A percentile compares a stretch with the other conserved stretches of the same genome.
These are phyloP conservation scores for Talaromyces rugulosus DNA, from an alignment of 2,329 filamentous ascomycete genomes.

Conservation along the genomic window DNA sequence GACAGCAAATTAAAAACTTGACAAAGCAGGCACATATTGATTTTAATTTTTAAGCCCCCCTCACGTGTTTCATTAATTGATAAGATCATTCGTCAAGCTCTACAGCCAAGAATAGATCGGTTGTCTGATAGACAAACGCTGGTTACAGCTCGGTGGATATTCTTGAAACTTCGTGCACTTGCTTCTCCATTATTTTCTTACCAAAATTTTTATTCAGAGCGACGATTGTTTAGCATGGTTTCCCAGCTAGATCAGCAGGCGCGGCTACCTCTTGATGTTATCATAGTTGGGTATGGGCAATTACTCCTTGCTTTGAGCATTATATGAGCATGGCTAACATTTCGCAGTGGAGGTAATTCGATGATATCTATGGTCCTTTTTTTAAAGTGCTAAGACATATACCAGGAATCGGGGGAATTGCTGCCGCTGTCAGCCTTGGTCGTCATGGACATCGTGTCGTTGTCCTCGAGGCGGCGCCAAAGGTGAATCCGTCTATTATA, in stretches of 20 bases:
- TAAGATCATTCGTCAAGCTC: no score
- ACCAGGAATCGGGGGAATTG: constrained; percentile 33
- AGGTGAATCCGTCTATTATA: constrained; percentile 19
- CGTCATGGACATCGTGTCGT: constrained; percentile 29
- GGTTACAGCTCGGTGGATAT: no score
- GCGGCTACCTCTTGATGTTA: constrained; percentile 26
- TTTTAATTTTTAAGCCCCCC: not conserved
- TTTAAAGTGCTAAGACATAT: not conserved
- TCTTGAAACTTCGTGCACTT: no score
- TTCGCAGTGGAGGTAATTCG: not conserved
- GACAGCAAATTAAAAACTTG: not conserved
- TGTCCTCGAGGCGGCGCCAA: constrained; percentile 30
- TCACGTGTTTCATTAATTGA: not conserved
- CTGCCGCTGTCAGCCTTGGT: constrained; percentile 31
- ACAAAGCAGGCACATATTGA: not conserved
- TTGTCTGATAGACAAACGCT: no score
- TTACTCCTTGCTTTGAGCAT: not conserved
- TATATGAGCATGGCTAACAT: not conserved
- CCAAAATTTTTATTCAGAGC: not conserved
- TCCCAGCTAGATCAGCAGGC: constrained; percentile 20
- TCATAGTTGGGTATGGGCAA: constrained; percentile 30
- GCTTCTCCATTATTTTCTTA: not conserved
- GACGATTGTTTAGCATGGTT: not conserved
- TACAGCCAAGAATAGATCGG: not conserved
- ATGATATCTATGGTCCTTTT: not conserved